Conservation (phyloP, 129 eudicot genomes). For the Flaveria brownii region DNA sequence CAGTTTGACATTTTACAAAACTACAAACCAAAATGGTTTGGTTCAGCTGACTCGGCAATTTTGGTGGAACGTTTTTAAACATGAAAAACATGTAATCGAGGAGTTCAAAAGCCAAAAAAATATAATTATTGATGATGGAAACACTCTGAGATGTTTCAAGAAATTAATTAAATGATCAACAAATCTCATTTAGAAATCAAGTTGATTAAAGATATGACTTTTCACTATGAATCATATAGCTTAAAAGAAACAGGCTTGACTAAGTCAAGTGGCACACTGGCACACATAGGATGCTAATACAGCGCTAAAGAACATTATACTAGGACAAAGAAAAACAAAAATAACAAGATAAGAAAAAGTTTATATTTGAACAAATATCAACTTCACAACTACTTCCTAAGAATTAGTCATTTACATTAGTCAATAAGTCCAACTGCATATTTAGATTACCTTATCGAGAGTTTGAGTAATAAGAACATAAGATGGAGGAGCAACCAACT, state of each 20-base stretch:
- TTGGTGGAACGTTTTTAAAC: neutral
- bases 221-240: neutral
- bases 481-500: constrained; percentile 87
- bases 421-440: neutral
- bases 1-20: neutral
- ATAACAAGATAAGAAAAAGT: constrained; percentile 5
- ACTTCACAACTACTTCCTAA: neutral
- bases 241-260: neutral
- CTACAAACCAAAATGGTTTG: neutral
- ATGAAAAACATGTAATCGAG: neutral
- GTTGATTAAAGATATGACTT: neutral
- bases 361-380: neutral
- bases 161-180: neutral
- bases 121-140: neutral
- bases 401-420: neutral
- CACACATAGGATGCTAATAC: constrained; percentile 5
- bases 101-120: neutral
- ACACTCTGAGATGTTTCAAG: too few species aligned
- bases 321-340: neutral
- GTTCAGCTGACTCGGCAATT: neutral
- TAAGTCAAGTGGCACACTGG: neutral
- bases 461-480: constrained; percentile 97
- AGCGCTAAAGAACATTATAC: neutral
- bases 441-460: constrained; percentile 80
- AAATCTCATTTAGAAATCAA: neutral